Evolutionary conservation across 108 stramenopile genomes (phyloP).

Genomic region (Skeletonema potamos): DNA sequence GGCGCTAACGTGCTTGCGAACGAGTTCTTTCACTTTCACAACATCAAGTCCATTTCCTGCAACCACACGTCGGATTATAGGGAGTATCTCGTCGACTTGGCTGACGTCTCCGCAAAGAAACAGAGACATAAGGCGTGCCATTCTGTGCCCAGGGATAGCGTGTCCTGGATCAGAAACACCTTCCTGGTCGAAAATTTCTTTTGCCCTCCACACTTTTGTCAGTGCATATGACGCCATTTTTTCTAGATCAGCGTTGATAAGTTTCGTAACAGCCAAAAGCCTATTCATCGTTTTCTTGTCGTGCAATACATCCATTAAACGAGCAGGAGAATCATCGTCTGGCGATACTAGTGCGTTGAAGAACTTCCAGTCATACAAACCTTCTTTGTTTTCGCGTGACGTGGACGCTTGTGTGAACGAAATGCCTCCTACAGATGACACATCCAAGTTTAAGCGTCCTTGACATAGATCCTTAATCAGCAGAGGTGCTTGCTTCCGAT

Average conservation of each 20-base stretch:
- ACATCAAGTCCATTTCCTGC: conserved; percentile 86
- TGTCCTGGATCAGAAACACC: conserved; percentile 79
- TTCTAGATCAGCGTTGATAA: conserved; percentile 78
- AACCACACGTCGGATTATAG: conserved; percentile 71
- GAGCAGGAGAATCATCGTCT: conserved; percentile 67
- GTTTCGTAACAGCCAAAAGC: conserved; percentile 67
- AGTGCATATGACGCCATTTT: conserved; percentile 53
- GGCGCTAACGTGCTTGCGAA: conserved; percentile 59
- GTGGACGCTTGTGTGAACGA: conserved; percentile 78
- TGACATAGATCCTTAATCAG: conserved; percentile 80
- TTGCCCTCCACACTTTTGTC: conserved; percentile 79
- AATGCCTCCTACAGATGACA: conserved; percentile 87
- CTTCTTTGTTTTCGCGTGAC: conserved; percentile 78
- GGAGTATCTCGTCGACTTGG: conserved; percentile 69
- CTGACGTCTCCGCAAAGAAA: conserved; percentile 71
- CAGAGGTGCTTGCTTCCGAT: conserved; percentile 73
- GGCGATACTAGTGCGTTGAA: conserved; percentile 90
- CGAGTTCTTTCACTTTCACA: conserved; percentile 76
- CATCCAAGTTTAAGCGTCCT: conserved; percentile 78
- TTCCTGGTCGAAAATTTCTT: conserved; percentile 84
- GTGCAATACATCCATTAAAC: conserved; percentile 76
- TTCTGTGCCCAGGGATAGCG: conserved; percentile 72
- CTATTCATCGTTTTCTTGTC: conserved; percentile 84
- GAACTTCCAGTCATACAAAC: conserved; percentile 49
- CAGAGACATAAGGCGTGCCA: conserved; percentile 76